Evolutionary conservation across 1,284 basidiomycete genomes (phyloP), one percentile per base, ranked within the genome.

Genomic region (Jaminaea rosea): DNA sequence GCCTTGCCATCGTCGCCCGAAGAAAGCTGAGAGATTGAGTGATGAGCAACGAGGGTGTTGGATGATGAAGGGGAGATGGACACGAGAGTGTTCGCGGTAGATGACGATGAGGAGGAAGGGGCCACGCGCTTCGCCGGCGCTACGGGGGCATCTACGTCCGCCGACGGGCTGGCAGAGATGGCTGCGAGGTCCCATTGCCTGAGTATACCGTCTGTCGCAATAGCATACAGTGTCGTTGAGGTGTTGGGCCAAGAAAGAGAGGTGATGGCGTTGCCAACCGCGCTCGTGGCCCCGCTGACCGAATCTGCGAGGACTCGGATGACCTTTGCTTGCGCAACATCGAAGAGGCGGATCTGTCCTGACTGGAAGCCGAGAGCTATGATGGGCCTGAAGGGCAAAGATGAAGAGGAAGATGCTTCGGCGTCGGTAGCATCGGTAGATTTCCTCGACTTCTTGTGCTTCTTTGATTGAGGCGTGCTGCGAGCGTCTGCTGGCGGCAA

Each of bases 301-400:
- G 21, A 51, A 1, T 59, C 66, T 19, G 62, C 56, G 17, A 69
- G 59, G 9, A 65, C 50, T 11, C 59, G 59, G 17, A 69, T 53
- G 1, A 67, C 60, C 49, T 63, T 59, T 29, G 63, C 66, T 2
- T 61, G 61, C 6, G 57, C 47, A 15, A 67, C 64, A 36, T 58
- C 63, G 27, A 67, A 62, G 28, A 71, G 55, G 17, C 65, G 66
- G 9, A 71, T 50, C 19, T 58, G 53, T 32, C 66, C 68, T 9
- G 62, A 52, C 21, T 59, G 58, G 23, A 69, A 32, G 36, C 68
- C 68, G 15, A 71, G 62, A 21, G 68, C 68, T 4, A 71, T 47
- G 26, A 69, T 54, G n/a, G 56, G 53, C 49, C 59, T 58, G 8
- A 56, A 52, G 2, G 55, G 55, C 2, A 36, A 46, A 3, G 55